Conservation (phyloP, 2,329 filamentous ascomycete species). For the Monosporascus sp. region DNA sequence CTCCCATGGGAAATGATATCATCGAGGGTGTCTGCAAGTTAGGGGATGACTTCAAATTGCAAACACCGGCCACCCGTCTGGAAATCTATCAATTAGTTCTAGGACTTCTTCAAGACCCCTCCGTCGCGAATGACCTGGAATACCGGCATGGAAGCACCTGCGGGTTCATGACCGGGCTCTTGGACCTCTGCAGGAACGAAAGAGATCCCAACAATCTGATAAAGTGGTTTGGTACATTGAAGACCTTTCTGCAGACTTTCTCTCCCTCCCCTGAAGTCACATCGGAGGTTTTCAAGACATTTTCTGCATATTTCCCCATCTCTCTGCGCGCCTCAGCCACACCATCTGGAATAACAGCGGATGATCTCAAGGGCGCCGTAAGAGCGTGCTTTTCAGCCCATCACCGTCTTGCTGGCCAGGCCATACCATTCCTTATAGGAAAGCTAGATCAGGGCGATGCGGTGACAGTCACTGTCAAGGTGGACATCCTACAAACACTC, state of each 20-base stretch:
- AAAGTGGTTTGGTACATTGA: slow-evolving; percentile 51
- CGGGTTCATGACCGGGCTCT: slow-evolving; percentile 44
- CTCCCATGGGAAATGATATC: slow-evolving; percentile 43
- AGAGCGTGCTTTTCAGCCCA: slow-evolving; percentile 51
- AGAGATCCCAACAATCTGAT: slow-evolving; percentile 54
- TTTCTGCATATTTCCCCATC: slow-evolving; percentile 59
- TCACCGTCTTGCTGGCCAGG: slow-evolving; percentile 37
- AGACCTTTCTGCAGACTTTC: slow-evolving; percentile 40
- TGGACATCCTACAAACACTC: slow-evolving; percentile 53
- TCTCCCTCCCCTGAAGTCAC: slow-evolving; percentile 40
- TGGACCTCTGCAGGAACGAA: slow-evolving; percentile 49
- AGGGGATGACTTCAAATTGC: slow-evolving; percentile 53
- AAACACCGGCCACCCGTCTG: slow-evolving; percentile 46
- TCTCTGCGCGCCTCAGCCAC: slow-evolving; percentile 49
- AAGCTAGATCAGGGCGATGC: slow-evolving; percentile 57
- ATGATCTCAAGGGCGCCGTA: slow-evolving; percentile 50
- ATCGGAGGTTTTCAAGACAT: slow-evolving; percentile 48
- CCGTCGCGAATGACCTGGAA: slow-evolving; percentile 40
- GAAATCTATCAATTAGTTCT: slow-evolving; percentile 47
- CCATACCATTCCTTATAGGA: slow-evolving; percentile 50
- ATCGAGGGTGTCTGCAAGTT: slow-evolving; percentile 45
- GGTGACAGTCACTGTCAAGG: slow-evolving; percentile 55
- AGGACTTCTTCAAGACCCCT: slow-evolving; percentile 37
- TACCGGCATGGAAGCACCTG: slow-evolving; percentile 38
- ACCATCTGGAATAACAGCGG: slow-evolving; percentile 47